phyloP scores from a whole-genome alignment of 768 basidiomycete species.

The Kwoniella dendrophila region DNA sequence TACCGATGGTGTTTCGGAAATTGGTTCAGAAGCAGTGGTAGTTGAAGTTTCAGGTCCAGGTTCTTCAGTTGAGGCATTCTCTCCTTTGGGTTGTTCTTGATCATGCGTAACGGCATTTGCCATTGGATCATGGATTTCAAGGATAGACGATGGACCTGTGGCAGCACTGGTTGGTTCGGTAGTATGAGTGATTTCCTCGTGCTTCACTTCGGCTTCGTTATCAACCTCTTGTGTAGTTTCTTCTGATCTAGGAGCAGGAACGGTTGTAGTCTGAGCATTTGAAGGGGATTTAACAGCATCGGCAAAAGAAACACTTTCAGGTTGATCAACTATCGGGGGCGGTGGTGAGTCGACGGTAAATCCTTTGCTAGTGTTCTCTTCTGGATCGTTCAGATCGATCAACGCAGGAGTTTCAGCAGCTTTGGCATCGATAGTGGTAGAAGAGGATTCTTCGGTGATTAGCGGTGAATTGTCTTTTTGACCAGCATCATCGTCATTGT shows the following conservation, averaged over 20 bases:
- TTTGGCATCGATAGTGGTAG: not conserved
- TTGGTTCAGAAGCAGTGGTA: not conserved
- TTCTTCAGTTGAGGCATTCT: not conserved
- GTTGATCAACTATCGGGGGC: conserved; percentile 9
- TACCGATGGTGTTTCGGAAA: not conserved
- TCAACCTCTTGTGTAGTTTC: not conserved
- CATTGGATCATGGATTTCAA: conserved; percentile 2
- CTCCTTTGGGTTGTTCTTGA: not conserved
- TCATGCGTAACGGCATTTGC: conserved; percentile 3
- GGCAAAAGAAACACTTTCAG: conserved; percentile 18
- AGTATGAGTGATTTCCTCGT: not conserved
- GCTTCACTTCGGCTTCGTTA: not conserved
- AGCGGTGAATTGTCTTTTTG: not conserved
- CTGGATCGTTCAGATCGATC: conserved; percentile 1
- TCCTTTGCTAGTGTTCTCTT: conserved; percentile 49
- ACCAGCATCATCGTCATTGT: not conserved
- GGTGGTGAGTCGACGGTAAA: conserved; percentile 16
- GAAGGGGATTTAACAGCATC: conserved; percentile 20
- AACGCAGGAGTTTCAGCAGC: not conserved
- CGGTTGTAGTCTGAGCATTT: not conserved
- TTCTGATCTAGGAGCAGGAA: not conserved
- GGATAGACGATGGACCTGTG: conserved; percentile 5
- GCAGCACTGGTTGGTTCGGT: conserved; percentile 1
- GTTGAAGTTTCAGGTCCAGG: not conserved
- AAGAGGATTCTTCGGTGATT: not conserved